These are phyloP conservation scores for Triadica sebifera DNA, from an alignment of 345 rosid genomes.

Conservation along the genomic window DNA sequence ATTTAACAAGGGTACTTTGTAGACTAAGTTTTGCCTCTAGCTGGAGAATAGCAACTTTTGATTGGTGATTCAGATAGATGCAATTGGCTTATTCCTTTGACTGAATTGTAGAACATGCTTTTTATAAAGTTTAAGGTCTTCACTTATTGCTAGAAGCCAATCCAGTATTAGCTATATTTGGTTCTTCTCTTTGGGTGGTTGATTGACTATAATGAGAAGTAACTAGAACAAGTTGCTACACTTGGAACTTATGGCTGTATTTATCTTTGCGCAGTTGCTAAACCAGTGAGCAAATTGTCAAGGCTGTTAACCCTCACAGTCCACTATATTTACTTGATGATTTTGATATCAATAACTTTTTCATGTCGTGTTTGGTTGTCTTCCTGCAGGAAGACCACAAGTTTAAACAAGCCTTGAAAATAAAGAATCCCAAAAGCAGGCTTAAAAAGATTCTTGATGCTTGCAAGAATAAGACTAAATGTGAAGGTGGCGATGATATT, in stretches of 20 bases:
- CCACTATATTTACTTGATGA: background rate
- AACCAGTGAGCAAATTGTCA: background rate
- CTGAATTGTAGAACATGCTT: too few species aligned
- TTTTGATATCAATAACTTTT: constrained; percentile 3
- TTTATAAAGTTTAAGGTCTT: too few species aligned
- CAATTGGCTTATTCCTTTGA: too few species aligned
- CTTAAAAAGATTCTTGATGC: constrained; percentile 89
- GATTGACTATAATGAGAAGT: background rate
- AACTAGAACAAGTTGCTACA: background rate
- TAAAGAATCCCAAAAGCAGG: constrained; percentile 85
- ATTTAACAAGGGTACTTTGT: constrained; percentile 84
- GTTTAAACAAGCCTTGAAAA: constrained; percentile 90
- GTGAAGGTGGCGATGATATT: constrained; percentile 85
- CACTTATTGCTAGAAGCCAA: too few species aligned
- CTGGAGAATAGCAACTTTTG: background rate
- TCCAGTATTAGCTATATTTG: too few species aligned
- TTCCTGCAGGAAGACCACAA: constrained; percentile 80
- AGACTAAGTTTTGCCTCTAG: constrained; percentile 66
- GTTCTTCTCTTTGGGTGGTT: background rate
- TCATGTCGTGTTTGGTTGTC: constrained; percentile 20
- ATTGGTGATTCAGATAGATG: background rate
- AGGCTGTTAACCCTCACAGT: background rate
- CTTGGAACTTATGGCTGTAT: background rate
- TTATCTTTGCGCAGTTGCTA: background rate
- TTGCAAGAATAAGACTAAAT: constrained; percentile 78